phyloP scores from a whole-genome alignment of 208 protist genomes.

The Crithidia bombi region DNA sequence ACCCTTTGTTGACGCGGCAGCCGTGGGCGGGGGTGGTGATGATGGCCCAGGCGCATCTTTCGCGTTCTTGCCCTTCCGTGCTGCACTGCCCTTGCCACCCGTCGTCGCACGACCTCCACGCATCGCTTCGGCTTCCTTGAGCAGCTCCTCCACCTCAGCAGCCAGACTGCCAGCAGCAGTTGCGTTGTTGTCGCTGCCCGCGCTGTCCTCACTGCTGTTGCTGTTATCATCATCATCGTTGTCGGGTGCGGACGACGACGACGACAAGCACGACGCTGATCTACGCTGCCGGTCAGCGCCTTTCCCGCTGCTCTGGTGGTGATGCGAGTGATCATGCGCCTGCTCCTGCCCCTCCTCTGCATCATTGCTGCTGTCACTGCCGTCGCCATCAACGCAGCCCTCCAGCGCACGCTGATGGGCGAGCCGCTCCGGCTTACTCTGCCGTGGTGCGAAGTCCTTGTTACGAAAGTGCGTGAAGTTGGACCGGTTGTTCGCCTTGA shows the following conservation, averaged over 20 bases:
- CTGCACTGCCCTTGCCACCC: background rate
- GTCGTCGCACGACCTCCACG: too few relatives aligned
- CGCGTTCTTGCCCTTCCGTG: background rate
- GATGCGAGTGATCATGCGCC: background rate
- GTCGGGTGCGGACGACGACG: constrained; percentile 5
- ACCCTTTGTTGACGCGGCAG: too few relatives aligned
- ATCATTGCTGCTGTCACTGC: constrained; percentile 17
- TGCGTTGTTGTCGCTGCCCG: background rate
- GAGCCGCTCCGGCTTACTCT: constrained; percentile 23
- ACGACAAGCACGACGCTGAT: background rate
- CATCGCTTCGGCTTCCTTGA: constrained; percentile 12
- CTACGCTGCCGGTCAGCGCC: background rate
- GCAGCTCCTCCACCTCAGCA: constrained; percentile 18
- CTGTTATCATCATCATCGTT: background rate
- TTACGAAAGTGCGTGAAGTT: constrained; percentile 91
- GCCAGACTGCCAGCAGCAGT: constrained; percentile 4
- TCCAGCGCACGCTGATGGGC: constrained; percentile 12
- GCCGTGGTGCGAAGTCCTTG: constrained; percentile 76
- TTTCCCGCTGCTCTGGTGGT: background rate
- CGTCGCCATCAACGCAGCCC: constrained; percentile 16
- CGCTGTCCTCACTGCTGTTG: background rate
- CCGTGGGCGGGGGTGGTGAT: too few relatives aligned
- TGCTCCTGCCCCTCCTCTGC: background rate
- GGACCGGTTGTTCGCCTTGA: constrained; percentile 87
- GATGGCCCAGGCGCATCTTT: too few relatives aligned